Evolutionary conservation across 495 filamentous ascomycete species (phyloP).

Genomic region (Trichoderma asperelloides): DNA sequence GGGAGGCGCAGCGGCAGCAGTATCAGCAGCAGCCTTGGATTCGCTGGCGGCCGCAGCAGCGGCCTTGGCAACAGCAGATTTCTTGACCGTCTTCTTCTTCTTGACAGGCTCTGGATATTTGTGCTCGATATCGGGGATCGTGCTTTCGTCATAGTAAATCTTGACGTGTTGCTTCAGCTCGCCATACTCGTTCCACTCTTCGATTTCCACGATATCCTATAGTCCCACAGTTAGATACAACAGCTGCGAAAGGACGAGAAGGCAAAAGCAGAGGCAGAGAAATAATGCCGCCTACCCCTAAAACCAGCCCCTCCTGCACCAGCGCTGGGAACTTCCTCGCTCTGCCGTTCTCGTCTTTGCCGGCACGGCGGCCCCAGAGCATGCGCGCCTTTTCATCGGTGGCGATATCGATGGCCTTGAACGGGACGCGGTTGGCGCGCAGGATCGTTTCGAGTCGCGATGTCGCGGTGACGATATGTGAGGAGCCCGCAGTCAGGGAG

Average conservation of each 20-base stretch:
- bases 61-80: conserved; percentile 23
- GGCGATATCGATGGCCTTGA: conserved; percentile 84
- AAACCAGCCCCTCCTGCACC: conserved; percentile 75
- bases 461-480: conserved; percentile 93
- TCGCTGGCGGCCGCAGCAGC: conserved; percentile 32
- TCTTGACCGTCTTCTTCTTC: conserved; percentile 19
- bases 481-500: conserved; percentile 88
- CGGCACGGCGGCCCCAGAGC: conserved; percentile 77
- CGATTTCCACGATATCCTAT: conserved; percentile 85
- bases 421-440: conserved; percentile 87
- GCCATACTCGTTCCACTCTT: conserved; percentile 98
- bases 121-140: conserved; percentile 34
- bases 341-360: conserved; percentile 48
- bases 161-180: conserved; percentile 80
- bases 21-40: conserved; percentile 31
- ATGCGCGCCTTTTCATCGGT: conserved; percentile 85
- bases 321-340: conserved; percentile 78
- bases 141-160: conserved; percentile 46
- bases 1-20: conserved; percentile 19
- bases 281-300: conserved; percentile 57
- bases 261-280: neutral
- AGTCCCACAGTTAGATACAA: neutral
- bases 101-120: conserved; percentile 25
- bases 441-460: conserved; percentile 93
- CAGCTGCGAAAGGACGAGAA: neutral